A percentile compares a stretch with the other conserved stretches of the same genome.
phyloP scores from a whole-genome alignment of 2,329 filamentous ascomycete genomes.

The Hypoxylon sp. region DNA sequence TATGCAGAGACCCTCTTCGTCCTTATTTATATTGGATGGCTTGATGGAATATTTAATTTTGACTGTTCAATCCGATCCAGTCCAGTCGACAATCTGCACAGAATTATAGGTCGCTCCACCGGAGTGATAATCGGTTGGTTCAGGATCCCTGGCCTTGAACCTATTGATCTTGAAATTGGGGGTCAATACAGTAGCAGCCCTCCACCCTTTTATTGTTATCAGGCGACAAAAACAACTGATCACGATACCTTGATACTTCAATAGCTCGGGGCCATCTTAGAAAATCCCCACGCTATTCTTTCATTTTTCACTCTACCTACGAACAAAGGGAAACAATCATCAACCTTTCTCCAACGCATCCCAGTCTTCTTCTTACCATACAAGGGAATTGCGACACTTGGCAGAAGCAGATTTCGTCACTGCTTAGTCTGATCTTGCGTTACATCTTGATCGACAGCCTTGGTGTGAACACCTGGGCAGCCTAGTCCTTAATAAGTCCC shows the following conservation, averaged over 20 bases:
- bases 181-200: conserved; percentile 42
- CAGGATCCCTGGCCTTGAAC: conserved; percentile 30
- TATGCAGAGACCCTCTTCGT: conserved; percentile 27
- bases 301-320: conserved; percentile 1
- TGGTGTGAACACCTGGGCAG: conserved; percentile 9
- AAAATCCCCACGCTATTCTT: conserved; percentile 24
- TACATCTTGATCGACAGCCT: conserved; percentile 35
- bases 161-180: conserved; percentile 36
- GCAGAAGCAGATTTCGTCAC: conserved; percentile 38
- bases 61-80: conserved; percentile 39
- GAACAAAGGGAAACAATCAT: conserved; percentile 22
- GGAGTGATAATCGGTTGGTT: conserved; percentile 33
- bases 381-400: conserved; percentile 33
- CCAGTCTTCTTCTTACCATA: conserved; percentile 22
- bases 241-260: conserved; percentile 38
- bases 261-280: conserved; percentile 15
- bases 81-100: conserved; percentile 44
- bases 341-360: conserved; percentile 29
- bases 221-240: conserved; percentile 34
- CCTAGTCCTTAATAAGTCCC: conserved; percentile 35
- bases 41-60: conserved; percentile 32
- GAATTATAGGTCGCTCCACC: conserved; percentile 22
- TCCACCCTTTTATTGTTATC: conserved; percentile 39
- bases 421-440: conserved; percentile 32
- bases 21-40: conserved; percentile 38